A percentile compares a stretch with the other conserved stretches of the same genome.
phyloP scores from a whole-genome alignment of 2,329 filamentous ascomycete species.

The Metarhizium brunneum region DNA sequence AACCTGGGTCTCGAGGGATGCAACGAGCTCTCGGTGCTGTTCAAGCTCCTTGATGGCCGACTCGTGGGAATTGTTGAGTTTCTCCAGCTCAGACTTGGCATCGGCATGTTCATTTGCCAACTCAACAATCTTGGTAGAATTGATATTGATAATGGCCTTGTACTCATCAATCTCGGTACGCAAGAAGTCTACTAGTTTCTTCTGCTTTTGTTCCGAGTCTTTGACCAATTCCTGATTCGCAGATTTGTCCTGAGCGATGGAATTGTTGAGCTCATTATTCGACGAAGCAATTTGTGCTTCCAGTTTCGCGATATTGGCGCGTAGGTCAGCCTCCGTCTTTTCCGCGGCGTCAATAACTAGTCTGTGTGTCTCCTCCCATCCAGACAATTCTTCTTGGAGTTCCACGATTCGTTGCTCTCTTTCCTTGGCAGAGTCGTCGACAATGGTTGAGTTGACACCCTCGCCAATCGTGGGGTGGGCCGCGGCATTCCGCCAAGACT shows the following conservation, averaged over 20 bases:
- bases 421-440: conserved; percentile 20
- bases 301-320: conserved; percentile 62
- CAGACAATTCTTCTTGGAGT: conserved; percentile 61
- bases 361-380: conserved; percentile 71
- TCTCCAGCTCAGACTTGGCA: conserved; percentile 58
- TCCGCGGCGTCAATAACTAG: conserved; percentile 61
- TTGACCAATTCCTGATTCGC: conserved; percentile 30
- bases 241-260: conserved; percentile 29
- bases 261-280: conserved; percentile 38
- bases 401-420: conserved; percentile 43
- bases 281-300: conserved; percentile 50
- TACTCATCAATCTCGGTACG: conserved; percentile 74
- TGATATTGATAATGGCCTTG: conserved; percentile 61
- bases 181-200: conserved; percentile 50
- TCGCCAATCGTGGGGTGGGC: conserved; percentile 8
- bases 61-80: conserved; percentile 52
- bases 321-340: conserved; percentile 62
- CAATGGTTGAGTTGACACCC: conserved; percentile 13
- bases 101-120: conserved; percentile 64
- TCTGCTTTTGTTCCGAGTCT: conserved; percentile 45
- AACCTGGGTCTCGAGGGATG: conserved; percentile 49
- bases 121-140: conserved; percentile 59
- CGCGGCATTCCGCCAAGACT: conserved; percentile 33
- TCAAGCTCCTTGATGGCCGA: conserved; percentile 35
- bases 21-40: conserved; percentile 37